Conservation (phyloP, 2,329 filamentous ascomycete genomes). For the Xylaria sp. region DNA sequence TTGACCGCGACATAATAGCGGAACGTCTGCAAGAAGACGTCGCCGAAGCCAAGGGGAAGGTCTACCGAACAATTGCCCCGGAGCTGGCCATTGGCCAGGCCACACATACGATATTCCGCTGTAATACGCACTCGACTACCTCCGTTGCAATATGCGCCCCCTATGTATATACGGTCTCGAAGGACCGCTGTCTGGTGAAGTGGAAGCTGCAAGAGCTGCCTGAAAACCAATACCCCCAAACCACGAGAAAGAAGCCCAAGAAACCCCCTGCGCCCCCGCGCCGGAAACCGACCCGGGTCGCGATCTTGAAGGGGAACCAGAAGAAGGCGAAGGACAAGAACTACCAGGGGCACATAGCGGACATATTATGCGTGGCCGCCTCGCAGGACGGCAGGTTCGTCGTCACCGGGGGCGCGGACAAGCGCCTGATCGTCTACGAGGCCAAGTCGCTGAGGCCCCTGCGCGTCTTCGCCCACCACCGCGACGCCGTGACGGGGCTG, state of each 20-base stretch:
- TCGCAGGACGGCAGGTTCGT: slow-evolving; percentile 89
- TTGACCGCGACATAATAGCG: slow-evolving; percentile 90
- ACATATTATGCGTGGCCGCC: slow-evolving; percentile 82
- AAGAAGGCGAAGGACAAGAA: slow-evolving; percentile 62
- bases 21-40: slow-evolving; percentile 90
- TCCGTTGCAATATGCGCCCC: slow-evolving; percentile 78
- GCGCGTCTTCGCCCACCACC: slow-evolving; percentile 87
- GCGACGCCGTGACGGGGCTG: slow-evolving; percentile 82
- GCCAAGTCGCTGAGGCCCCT: slow-evolving; percentile 76
- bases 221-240: slow-evolving; percentile 61
- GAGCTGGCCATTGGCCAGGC: slow-evolving; percentile 71
- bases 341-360: slow-evolving; percentile 77
- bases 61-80: slow-evolving; percentile 79
- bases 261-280: slow-evolving; percentile 61
- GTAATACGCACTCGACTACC: slow-evolving; percentile 77
- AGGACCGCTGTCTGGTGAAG: slow-evolving; percentile 82
- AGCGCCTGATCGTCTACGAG: slow-evolving; percentile 85
- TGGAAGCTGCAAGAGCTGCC: slow-evolving; percentile 79
- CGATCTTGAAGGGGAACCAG: slow-evolving; percentile 64
- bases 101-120: slow-evolving; percentile 72
- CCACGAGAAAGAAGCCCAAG: slow-evolving; percentile 60
- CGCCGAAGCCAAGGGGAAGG: slow-evolving; percentile 84
- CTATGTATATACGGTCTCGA: slow-evolving; percentile 85
- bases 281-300: slow-evolving; percentile 64
- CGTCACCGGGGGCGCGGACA: slow-evolving; percentile 85